phyloP scores from a whole-genome alignment of 2,329 filamentous ascomycete genomes.

The Meredithiella fracta region DNA sequence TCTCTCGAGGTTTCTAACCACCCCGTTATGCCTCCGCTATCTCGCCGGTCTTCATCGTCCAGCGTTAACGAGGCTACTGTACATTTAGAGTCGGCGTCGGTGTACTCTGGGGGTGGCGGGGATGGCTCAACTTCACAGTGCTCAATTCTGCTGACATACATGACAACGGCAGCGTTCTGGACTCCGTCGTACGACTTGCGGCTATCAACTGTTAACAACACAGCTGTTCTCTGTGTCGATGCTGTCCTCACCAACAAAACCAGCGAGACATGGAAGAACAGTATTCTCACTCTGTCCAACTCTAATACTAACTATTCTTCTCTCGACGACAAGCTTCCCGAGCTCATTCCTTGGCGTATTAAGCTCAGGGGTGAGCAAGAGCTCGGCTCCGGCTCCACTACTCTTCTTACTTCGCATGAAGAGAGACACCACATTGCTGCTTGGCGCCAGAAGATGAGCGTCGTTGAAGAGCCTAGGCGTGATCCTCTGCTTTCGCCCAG shows the following conservation, averaged over 20 bases:
- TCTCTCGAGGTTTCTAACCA: constrained; percentile 30
- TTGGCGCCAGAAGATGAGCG: constrained; percentile 19
- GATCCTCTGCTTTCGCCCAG: not conserved
- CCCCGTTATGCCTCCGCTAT: constrained; percentile 25
- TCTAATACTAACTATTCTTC: constrained; percentile 43
- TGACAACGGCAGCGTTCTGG: constrained; percentile 43
- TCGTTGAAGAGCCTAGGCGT: not conserved
- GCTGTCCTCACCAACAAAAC: constrained; percentile 46
- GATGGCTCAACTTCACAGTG: not conserved
- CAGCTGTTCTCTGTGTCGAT: constrained; percentile 41
- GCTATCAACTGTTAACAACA: constrained; percentile 38
- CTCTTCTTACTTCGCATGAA: constrained; percentile 25
- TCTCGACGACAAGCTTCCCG: constrained; percentile 37
- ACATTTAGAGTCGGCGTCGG: not conserved
- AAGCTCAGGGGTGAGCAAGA: constrained; percentile 25
- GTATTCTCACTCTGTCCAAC: constrained; percentile 44
- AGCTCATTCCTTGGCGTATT: constrained; percentile 40
- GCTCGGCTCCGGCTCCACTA: constrained; percentile 14
- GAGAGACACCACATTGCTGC: constrained; percentile 22
- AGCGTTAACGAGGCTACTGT: constrained; percentile 34
- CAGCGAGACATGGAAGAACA: constrained; percentile 46
- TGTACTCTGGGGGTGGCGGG: not conserved
- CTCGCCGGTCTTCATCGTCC: constrained; percentile 32
- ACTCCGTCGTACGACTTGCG: constrained; percentile 44
- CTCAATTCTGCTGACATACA: constrained; percentile 37